Base-by-base conservation (phyloP, 495 filamentous ascomycete species). In the Xylaria sp. region DNA sequence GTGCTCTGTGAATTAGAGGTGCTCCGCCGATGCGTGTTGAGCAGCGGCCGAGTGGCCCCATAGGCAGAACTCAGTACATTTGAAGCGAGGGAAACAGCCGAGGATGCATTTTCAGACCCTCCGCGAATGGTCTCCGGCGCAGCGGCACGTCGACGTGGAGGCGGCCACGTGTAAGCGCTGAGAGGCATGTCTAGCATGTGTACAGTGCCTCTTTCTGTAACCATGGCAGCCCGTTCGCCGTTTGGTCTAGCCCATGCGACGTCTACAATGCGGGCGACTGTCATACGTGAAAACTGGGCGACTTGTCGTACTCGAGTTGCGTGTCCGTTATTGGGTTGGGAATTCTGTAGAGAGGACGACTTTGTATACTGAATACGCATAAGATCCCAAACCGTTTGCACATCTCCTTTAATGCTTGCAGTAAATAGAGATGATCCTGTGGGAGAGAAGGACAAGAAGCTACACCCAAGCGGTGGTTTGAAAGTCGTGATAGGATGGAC, bases 181-280 rank as follows among this genome's bases (percentile, higher is more conserved):
- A 89, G 82, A n/a, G 93, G 93, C 58, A 98, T 82, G 74, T 97
- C 92, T 73, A 96, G 90, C 31, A 97, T 88, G 80, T 99, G 96
- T 5, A 97, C 90, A 2, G 96, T 99, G n/a, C 95, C 93, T 73
- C 93, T 91, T 69, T 95, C 91, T 12, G 95, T 98, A 57, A 97
- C 88, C 76, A 99, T 88, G 15, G 95, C 95, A 15, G 94, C 79
- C 71, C 90, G 87, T 74, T 97, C 93, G 15, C 92, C 93, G 55
- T 89, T 89, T 9, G 95, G 94, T 48, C 88, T 85, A 1, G 90
- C 90, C 96, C 96, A 99, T 9, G 90, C 90, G 21, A 97, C 91
- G 76, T 98, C 95, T 3, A 97, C 87, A 52, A 97, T 93, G 53
- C 91, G 92, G 5, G 96, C 93, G 37, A 93, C 90, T 5, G 95